phyloP scores from a whole-genome alignment of 306 rosid species.

The Herpetospermum pedunculosum region DNA sequence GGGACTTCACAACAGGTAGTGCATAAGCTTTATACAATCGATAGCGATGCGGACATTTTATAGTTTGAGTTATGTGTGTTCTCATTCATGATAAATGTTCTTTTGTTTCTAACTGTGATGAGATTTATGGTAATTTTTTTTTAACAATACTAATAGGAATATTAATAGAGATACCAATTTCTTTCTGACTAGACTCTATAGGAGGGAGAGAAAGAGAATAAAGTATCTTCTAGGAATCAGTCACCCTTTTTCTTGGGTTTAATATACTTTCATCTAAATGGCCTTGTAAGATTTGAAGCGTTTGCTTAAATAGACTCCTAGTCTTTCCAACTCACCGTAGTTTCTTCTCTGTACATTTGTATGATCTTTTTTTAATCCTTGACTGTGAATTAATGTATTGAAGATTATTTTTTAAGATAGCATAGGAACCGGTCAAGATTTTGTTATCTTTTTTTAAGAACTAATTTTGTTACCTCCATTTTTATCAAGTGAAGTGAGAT shows the following conservation, averaged over 20 bases:
- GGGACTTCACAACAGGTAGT: conserved; percentile 59
- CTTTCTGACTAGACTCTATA: neutral
- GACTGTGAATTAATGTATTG: neutral
- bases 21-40: neutral
- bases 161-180: neutral
- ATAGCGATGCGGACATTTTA: neutral
- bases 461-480: neutral
- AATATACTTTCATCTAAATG: neutral
- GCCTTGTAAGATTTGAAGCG: neutral
- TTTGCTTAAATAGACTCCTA: neutral
- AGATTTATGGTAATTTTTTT: neutral
- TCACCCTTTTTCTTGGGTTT: neutral
- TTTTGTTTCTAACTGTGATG: neutral
- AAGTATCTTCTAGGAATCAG: neutral
- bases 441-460: neutral
- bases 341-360: neutral
- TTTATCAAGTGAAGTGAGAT: neutral
- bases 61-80: neutral
- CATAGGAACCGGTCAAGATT: neutral
- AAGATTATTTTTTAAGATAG: neutral
- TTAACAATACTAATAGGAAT: too few relatives aligned
- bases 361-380: neutral
- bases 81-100: neutral
- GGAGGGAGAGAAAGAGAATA: neutral
- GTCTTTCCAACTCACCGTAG: neutral